Percentiles rank a stretch among this genome's conserved stretches.
phyloP scores from a whole-genome alignment of 495 filamentous ascomycete species.

The Xylaria curta region DNA sequence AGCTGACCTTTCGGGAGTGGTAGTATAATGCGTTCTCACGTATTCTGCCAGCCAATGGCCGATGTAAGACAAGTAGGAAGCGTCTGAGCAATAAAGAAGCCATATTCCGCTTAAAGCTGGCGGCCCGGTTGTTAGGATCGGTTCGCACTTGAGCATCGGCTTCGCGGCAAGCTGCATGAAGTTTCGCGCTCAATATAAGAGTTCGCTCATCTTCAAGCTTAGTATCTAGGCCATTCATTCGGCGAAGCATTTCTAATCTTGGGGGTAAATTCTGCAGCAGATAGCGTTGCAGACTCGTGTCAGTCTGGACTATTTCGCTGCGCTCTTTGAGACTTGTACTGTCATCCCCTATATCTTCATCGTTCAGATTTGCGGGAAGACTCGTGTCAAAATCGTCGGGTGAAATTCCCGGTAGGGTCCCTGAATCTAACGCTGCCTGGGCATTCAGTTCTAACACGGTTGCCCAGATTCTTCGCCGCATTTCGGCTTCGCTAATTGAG shows the following conservation, averaged over 20 bases:
- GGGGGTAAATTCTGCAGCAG: not conserved
- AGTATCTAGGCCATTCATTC: slow-evolving; percentile 4
- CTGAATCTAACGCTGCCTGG: slow-evolving; percentile 59
- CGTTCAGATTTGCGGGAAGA: slow-evolving; percentile 55
- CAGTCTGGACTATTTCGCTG: not conserved
- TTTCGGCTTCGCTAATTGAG: slow-evolving; percentile 47
- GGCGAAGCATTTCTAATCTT: slow-evolving; percentile 11
- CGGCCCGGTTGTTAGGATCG: not conserved
- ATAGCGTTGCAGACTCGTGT: slow-evolving; percentile 19
- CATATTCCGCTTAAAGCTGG: slow-evolving; percentile 25
- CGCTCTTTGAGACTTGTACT: not conserved
- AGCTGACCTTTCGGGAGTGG: slow-evolving; percentile 36
- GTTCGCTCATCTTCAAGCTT: not conserved
- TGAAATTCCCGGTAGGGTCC: slow-evolving; percentile 58
- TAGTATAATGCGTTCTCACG: slow-evolving; percentile 33
- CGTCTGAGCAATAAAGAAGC: slow-evolving; percentile 40
- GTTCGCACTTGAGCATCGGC: not conserved
- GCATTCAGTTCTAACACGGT: slow-evolving; percentile 50
- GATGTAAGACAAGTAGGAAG: slow-evolving; percentile 51
- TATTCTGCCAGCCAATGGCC: slow-evolving; percentile 29
- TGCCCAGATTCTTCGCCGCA: slow-evolving; percentile 68
- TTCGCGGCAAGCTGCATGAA: slow-evolving; percentile 3
- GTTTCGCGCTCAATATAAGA: not conserved
- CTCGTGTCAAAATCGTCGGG: slow-evolving; percentile 53
- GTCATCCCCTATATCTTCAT: slow-evolving; percentile 34